Evolutionary conservation across 179 eudicot species (phyloP).

Genomic region (Dionaea muscipula): DNA sequence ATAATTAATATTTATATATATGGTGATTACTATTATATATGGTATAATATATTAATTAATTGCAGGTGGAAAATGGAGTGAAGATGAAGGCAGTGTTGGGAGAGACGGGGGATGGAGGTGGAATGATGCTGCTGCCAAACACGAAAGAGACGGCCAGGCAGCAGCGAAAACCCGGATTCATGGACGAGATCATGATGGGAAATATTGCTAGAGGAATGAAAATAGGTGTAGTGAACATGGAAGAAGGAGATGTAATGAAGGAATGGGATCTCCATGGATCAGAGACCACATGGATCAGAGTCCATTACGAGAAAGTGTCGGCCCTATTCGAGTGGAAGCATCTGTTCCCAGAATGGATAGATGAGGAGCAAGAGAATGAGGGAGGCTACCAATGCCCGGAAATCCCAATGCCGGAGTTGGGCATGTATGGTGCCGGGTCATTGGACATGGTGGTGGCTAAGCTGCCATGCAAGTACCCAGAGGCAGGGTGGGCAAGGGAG

Average conservation of each 20-base stretch:
- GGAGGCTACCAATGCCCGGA: conserved; percentile 59
- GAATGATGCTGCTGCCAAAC: conserved; percentile 8
- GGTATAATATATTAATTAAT: neutral
- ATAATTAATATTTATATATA: neutral
- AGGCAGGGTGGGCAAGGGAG: conserved; percentile 62
- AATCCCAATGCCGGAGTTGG: conserved; percentile 61
- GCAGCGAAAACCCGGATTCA: conserved; percentile 48
- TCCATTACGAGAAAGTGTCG: conserved; percentile 48
- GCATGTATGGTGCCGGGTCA: conserved; percentile 12
- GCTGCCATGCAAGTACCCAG: conserved; percentile 54
- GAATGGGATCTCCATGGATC: conserved; percentile 20
- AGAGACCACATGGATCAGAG: conserved; percentile 8
- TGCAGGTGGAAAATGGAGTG: conserved; percentile 38
- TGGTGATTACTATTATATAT: neutral
- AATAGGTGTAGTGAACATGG: conserved; percentile 37
- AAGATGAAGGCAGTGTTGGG: conserved; percentile 63
- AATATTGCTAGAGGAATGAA: conserved; percentile 25
- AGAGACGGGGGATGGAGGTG: conserved; percentile 17
- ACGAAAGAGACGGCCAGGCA: conserved; percentile 7
- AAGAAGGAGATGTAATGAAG: conserved; percentile 29
- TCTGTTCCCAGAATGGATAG: conserved; percentile 90
- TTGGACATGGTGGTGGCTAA: conserved; percentile 63
- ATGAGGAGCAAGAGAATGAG: conserved; percentile 78
- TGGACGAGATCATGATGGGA: conserved; percentile 27
- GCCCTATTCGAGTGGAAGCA: conserved; percentile 58